These are phyloP conservation scores for Verticillium tricorpus DNA, from an alignment of 2,329 filamentous ascomycete genomes.

Conservation along the genomic window DNA sequence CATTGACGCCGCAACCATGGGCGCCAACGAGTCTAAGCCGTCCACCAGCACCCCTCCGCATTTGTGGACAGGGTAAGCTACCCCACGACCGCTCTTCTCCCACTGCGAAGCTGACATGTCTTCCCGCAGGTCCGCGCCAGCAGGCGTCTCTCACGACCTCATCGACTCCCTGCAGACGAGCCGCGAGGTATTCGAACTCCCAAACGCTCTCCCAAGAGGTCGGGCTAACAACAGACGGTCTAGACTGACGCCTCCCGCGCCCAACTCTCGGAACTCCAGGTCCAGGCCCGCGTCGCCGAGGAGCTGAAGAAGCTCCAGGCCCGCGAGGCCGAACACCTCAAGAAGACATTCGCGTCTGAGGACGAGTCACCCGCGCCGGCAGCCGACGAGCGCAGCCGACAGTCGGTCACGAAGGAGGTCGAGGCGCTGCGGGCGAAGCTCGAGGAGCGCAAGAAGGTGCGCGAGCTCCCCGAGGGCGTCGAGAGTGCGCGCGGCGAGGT, in stretches of 20 bases:
- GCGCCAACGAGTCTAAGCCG: slow-evolving; percentile 53
- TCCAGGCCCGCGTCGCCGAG: slow-evolving; percentile 79
- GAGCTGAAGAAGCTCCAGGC: slow-evolving; percentile 79
- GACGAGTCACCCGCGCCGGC: slow-evolving; percentile 32
- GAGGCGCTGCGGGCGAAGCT: slow-evolving; percentile 54
- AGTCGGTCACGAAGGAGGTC: slow-evolving; percentile 56
- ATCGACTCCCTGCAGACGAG: slow-evolving; percentile 79
- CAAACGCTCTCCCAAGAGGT: too few species aligned
- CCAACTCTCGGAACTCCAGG: slow-evolving; percentile 77
- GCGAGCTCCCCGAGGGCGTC: slow-evolving; percentile 65
- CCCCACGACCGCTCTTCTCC: slow-evolving; percentile 3
- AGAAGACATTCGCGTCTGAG: slow-evolving; percentile 62
- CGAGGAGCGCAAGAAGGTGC: slow-evolving; percentile 58
- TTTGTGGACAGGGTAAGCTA: slow-evolving; percentile 53
- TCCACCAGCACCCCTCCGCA: slow-evolving; percentile 34
- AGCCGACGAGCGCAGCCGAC: slow-evolving; percentile 27
- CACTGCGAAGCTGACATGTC: slow-evolving; percentile 9
- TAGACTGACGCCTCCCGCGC: slow-evolving; percentile 87
- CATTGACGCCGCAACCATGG: slow-evolving; percentile 41
- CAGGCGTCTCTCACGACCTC: slow-evolving; percentile 70
- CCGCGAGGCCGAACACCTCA: slow-evolving; percentile 65
- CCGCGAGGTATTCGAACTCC: slow-evolving; percentile 61
- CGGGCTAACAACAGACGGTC: slow-evolving; percentile 5
- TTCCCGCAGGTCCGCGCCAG: slow-evolving; percentile 34
- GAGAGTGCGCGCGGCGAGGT: slow-evolving; percentile 72